phyloP scores from a whole-genome alignment of 2,329 filamentous ascomycete species.

The Cladophialophora chaetospira region DNA sequence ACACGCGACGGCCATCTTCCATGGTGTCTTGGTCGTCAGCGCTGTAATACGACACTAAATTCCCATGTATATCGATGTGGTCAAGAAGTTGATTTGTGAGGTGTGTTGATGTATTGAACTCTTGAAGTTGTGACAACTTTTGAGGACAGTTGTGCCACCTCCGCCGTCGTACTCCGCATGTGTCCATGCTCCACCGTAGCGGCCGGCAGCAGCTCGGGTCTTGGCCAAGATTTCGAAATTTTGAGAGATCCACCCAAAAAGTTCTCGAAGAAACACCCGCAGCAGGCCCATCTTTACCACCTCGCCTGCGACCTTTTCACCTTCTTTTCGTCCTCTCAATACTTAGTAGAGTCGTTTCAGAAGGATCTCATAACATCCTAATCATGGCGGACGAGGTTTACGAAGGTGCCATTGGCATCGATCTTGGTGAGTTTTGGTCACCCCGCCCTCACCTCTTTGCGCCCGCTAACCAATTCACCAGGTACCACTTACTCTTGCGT shows the following conservation, averaged over 20 bases:
- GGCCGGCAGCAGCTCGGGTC: background rate
- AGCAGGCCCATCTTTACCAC: background rate
- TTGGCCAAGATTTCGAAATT: slow-evolving; percentile 18
- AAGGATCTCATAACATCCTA: background rate
- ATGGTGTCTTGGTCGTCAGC: too few species aligned
- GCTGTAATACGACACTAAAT: too few species aligned
- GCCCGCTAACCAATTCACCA: slow-evolving; percentile 45
- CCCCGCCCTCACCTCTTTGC: slow-evolving; percentile 30
- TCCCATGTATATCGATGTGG: too few species aligned
- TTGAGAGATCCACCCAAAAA: slow-evolving; percentile 14
- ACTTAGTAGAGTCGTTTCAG: slow-evolving; percentile 2
- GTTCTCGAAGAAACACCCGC: slow-evolving; percentile 7
- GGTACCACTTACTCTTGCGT: slow-evolving; percentile 99
- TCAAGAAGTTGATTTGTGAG: too few species aligned
- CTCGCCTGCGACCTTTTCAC: slow-evolving; percentile 1
- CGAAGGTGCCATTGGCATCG: slow-evolving; percentile 99
- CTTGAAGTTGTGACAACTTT: too few species aligned
- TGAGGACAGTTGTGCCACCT: too few species aligned
- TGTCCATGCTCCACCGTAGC: background rate
- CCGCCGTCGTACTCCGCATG: too few species aligned
- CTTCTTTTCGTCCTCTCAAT: background rate
- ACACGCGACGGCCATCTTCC: too few species aligned
- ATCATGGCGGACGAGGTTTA: slow-evolving; percentile 95
- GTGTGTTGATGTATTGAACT: too few species aligned
- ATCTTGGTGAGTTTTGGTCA: slow-evolving; percentile 70